Evolutionary conservation across 768 basidiomycete species (phyloP).

Genomic region (Rhizopogon salebrosus): DNA sequence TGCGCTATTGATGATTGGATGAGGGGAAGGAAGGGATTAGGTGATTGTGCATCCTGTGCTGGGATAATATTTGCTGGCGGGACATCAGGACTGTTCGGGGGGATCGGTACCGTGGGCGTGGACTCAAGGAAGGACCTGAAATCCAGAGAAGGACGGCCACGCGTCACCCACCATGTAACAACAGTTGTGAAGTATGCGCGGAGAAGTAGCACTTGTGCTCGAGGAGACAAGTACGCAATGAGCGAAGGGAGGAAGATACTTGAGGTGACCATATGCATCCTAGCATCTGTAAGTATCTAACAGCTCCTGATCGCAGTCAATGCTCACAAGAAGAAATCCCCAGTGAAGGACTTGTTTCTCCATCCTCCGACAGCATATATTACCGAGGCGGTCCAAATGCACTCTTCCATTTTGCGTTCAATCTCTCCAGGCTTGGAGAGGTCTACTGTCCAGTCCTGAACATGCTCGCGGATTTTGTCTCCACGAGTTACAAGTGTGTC

Average conservation of each 20-base stretch:
- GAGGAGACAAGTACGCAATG: constrained; percentile 12
- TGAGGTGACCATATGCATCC: constrained; percentile 29
- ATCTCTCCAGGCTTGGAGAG: constrained; percentile 31
- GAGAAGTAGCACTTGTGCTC: constrained; percentile 21
- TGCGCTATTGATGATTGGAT: constrained; percentile 33
- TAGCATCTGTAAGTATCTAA: constrained; percentile 3
- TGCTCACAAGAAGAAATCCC: constrained; percentile 48
- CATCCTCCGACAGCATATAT: constrained; percentile 54
- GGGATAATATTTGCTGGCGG: background rate
- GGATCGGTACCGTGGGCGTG: background rate
- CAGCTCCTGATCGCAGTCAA: background rate
- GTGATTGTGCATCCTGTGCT: constrained; percentile 12
- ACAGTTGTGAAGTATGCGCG: constrained; percentile 21
- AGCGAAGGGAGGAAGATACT: constrained; percentile 24
- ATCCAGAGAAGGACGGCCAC: constrained; percentile 25
- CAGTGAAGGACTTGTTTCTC: constrained; percentile 35
- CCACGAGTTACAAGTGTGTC: background rate
- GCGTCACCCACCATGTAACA: constrained; percentile 24
- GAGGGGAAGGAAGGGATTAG: constrained; percentile 38
- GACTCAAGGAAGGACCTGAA: constrained; percentile 25
- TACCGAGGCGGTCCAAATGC: constrained; percentile 49
- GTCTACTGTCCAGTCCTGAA: constrained; percentile 40
- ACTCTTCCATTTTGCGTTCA: constrained; percentile 54
- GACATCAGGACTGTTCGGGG: background rate
- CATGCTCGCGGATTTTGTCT: constrained; percentile 15